Conservation (phyloP, 345 rosid species). For the Carallia pectinifolia region DNA sequence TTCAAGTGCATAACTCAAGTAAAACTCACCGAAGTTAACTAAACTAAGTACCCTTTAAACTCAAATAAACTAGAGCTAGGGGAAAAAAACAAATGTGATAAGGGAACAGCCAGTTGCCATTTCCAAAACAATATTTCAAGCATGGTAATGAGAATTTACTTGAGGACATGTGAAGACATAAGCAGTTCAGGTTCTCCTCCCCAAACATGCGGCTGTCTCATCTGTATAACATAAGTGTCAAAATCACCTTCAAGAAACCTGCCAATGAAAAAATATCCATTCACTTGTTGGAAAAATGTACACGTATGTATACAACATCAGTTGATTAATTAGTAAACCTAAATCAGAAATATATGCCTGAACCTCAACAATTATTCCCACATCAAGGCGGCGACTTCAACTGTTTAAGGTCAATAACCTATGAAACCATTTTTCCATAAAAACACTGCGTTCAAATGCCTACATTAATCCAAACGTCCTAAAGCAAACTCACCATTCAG, state of each 20-base stretch:
- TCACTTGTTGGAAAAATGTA: constrained; percentile 3
- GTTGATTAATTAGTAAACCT: not conserved
- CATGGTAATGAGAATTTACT: constrained; percentile 27
- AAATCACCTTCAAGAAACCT: constrained; percentile 72
- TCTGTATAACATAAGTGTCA: constrained; percentile 48
- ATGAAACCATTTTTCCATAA: not conserved
- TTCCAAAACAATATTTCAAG: not conserved
- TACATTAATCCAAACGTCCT: constrained; percentile 10
- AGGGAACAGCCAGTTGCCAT: not conserved
- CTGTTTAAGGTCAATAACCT: not conserved
- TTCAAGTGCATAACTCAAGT: not conserved
- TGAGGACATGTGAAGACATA: constrained; percentile 63
- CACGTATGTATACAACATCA: not conserved
- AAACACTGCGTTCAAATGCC: not conserved
- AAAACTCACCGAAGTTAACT: not conserved
- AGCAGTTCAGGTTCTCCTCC: constrained; percentile 81
- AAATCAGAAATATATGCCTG: not conserved
- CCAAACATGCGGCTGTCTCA: constrained; percentile 66
- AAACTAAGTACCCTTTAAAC: not conserved
- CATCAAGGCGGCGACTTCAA: not conserved
- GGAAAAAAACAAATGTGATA: not conserved
- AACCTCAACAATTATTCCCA: not conserved
- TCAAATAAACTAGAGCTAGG: not conserved
- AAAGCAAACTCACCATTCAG: constrained; percentile 50
- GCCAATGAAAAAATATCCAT: constrained; percentile 10